Evolutionary conservation across 202 grass and related monocot species (phyloP).

Genomic region (Brachypodium distachyon): DNA sequence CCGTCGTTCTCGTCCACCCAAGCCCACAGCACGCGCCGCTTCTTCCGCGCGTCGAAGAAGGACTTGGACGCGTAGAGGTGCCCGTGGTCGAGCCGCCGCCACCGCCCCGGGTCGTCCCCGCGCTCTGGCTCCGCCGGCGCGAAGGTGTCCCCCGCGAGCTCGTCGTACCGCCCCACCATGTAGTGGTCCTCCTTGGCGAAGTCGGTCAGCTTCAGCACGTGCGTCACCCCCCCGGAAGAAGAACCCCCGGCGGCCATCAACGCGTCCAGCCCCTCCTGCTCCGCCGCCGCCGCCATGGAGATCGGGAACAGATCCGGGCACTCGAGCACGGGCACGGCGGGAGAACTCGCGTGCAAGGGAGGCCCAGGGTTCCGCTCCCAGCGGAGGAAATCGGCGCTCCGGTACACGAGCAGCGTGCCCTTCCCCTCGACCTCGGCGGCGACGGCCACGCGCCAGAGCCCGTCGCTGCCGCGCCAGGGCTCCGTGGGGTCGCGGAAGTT

Average conservation of each 20-base stretch:
- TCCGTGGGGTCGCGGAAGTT: conserved; percentile 47
- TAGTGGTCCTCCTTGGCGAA: conserved; percentile 30
- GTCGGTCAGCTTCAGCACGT: conserved; percentile 37
- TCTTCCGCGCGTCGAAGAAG: conserved; percentile 48
- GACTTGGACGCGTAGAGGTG: conserved; percentile 52
- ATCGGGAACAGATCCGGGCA: conserved; percentile 50
- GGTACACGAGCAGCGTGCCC: conserved; percentile 28
- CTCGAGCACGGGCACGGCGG: conserved; percentile 24
- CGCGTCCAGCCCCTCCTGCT: conserved; percentile 28
- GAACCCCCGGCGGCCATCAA: background rate
- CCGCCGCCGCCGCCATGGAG: too few relatives aligned
- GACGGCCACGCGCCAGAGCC: conserved; percentile 28
- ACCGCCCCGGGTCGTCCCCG: conserved; percentile 4
- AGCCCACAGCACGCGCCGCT: conserved; percentile 34
- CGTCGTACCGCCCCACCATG: conserved; percentile 12
- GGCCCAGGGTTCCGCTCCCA: conserved; percentile 21
- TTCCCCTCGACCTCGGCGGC: conserved; percentile 14
- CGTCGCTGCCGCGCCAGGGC: conserved; percentile 31
- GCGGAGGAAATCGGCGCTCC: conserved; percentile 23
- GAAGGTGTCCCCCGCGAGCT: conserved; percentile 8
- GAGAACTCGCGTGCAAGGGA: conserved; percentile 20
- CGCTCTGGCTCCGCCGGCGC: background rate
- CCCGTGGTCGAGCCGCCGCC: conserved; percentile 44
- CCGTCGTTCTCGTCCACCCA: conserved; percentile 49
- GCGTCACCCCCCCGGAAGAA: conserved; percentile 26